Evolutionary conservation across 139 green algal species (phyloP).

Genomic region (Dunaliella primolecta): DNA sequence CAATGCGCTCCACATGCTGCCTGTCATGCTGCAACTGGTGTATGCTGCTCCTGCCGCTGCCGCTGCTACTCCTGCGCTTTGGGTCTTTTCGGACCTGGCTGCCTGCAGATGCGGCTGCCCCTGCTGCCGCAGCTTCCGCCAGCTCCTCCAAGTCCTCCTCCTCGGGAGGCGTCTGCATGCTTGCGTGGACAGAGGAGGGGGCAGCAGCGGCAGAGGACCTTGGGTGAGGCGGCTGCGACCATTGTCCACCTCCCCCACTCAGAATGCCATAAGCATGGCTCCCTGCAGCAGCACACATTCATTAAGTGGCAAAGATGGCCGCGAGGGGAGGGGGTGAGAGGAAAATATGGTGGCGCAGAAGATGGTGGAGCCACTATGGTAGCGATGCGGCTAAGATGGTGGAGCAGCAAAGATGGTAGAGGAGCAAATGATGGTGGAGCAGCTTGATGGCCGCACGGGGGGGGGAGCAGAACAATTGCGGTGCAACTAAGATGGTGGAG

Average conservation of each 20-base stretch:
- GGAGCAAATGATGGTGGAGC: too few relatives aligned
- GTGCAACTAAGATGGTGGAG: too few relatives aligned
- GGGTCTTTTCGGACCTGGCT: not conserved
- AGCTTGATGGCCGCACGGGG: too few relatives aligned
- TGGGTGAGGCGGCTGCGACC: constrained; percentile 11
- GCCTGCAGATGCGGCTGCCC: not conserved
- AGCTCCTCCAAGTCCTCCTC: not conserved
- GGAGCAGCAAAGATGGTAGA: too few relatives aligned
- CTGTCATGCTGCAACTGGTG: not conserved
- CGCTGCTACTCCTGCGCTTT: not conserved
- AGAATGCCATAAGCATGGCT: not conserved
- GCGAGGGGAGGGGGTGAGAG: too few relatives aligned
- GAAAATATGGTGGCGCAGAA: too few relatives aligned
- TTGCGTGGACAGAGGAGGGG: not conserved
- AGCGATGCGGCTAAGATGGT: too few relatives aligned
- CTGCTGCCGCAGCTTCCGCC: not conserved
- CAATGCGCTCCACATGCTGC: not conserved
- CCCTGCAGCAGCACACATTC: too few relatives aligned
- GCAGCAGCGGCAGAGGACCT: not conserved
- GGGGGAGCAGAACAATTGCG: too few relatives aligned
- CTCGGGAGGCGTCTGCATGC: constrained; percentile 1
- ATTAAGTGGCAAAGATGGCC: too few relatives aligned
- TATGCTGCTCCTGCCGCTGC: not conserved
- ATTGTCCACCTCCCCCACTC: not conserved
- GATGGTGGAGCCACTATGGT: too few relatives aligned